Conservation (phyloP, 2,329 filamentous ascomycete species). For the Penicillium concentricum region DNA sequence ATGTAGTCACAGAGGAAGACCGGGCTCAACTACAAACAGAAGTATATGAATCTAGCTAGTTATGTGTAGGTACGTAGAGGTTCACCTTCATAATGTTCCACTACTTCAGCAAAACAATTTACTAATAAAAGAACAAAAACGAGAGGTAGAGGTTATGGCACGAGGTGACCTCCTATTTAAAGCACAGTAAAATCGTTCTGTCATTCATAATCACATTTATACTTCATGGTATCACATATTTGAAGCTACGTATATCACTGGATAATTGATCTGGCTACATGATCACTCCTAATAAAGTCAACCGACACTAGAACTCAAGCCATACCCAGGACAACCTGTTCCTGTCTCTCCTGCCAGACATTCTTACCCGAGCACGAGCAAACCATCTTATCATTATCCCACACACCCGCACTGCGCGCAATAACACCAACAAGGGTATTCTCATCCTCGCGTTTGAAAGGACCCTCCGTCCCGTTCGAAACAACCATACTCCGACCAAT, state of each 20-base stretch:
- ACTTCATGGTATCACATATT: not conserved
- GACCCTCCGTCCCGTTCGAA: constrained; percentile 63
- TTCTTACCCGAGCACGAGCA: constrained; percentile 98
- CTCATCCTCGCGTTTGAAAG: constrained; percentile 68
- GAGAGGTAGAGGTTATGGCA: not conserved
- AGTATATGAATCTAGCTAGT: not conserved
- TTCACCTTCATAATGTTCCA: not conserved
- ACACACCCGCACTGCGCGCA: constrained; percentile 92
- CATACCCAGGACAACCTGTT: constrained; percentile 89
- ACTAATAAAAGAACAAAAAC: not conserved
- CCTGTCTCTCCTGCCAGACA: constrained; percentile 92
- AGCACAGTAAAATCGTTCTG: not conserved
- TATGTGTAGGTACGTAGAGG: not conserved
- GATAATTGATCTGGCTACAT: not conserved
- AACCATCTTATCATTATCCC: constrained; percentile 98
- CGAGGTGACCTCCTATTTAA: not conserved
- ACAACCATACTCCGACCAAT: constrained; percentile 92
- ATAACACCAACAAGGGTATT: constrained; percentile 91
- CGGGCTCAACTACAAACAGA: not conserved
- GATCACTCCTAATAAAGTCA: not conserved
- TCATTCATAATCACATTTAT: not conserved
- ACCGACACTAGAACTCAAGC: constrained; percentile 52
- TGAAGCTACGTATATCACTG: not conserved
- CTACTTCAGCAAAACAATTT: not conserved
- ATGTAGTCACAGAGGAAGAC: not conserved